A percentile compares a stretch with the other conserved stretches of the same genome.
Conservation (phyloP, 352 stramenopile genomes). For the Phytophthora pseudosyringae region DNA sequence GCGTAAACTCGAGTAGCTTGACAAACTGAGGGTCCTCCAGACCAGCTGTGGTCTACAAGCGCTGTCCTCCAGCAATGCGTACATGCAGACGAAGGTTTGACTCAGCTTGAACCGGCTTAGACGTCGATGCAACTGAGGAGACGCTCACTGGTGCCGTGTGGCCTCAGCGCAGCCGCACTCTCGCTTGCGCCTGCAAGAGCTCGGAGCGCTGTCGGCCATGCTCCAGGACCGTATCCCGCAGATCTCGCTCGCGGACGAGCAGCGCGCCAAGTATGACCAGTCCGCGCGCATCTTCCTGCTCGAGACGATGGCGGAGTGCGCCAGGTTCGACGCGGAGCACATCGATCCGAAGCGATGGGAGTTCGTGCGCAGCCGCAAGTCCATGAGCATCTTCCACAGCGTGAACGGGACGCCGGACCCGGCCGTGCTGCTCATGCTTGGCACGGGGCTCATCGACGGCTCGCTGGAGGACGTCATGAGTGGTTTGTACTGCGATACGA, state of each 20-base stretch:
- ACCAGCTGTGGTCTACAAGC: too few relatives aligned
- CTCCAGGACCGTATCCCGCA: conserved; percentile 25
- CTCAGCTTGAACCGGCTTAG: background rate
- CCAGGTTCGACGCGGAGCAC: conserved; percentile 30
- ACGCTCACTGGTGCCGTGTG: too few relatives aligned
- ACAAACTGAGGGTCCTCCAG: background rate
- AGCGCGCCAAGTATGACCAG: conserved; percentile 36
- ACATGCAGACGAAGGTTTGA: background rate
- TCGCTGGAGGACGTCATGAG: conserved; percentile 41
- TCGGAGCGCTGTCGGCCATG: conserved; percentile 8
- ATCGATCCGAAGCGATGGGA: conserved; percentile 33
- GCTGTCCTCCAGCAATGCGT: too few relatives aligned
- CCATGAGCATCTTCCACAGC: conserved; percentile 36
- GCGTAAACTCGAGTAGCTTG: background rate
- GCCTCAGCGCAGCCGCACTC: conserved; percentile 12
- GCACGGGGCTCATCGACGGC: conserved; percentile 36
- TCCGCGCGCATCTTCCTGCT: conserved; percentile 31
- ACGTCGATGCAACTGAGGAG: background rate
- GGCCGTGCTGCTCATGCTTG: conserved; percentile 35
- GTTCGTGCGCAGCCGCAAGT: conserved; percentile 28
- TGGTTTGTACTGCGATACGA: conserved; percentile 19
- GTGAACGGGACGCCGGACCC: conserved; percentile 26
- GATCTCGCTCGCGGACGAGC: conserved; percentile 32
- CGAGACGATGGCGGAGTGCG: conserved; percentile 35
- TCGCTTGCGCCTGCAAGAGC: background rate